Evolutionary conservation across 441 rosid species (phyloP).

Genomic region (Adansonia rubrostipa): DNA sequence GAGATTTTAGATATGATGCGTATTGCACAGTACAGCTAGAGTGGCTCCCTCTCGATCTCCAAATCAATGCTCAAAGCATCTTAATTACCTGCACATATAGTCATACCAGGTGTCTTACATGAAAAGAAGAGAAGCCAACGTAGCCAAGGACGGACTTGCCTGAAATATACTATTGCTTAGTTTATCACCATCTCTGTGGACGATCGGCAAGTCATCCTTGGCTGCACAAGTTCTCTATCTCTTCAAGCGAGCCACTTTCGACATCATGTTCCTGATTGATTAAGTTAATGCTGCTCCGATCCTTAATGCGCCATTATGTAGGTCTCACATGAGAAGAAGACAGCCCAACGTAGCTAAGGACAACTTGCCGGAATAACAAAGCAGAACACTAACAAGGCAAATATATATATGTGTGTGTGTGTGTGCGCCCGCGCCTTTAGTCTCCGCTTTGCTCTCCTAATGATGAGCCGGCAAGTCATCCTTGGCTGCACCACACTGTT

Average conservation of each 20-base stretch:
- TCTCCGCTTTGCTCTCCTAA: background rate
- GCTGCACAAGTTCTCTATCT: constrained; percentile 24
- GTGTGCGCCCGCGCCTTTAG: background rate
- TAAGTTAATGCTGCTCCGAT: too few species aligned
- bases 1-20: background rate
- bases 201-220: constrained; percentile 22
- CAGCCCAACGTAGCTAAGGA: constrained; percentile 47
- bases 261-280: background rate
- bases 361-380: constrained; percentile 44
- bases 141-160: constrained; percentile 49
- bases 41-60: too few species aligned
- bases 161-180: constrained; percentile 17
- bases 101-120: constrained; percentile 42
- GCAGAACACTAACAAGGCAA: background rate
- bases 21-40: too few species aligned
- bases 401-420: background rate
- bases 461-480: constrained; percentile 67
- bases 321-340: constrained; percentile 49
- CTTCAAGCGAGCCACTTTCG: constrained; percentile 29
- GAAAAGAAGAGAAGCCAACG: constrained; percentile 57
- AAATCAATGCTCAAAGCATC: too few species aligned
- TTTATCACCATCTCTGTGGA: background rate
- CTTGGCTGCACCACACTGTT: constrained; percentile 80
- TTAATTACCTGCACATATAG: too few species aligned
- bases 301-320: constrained; percentile 15